A percentile compares a stretch with the other conserved stretches of the same genome.
Evolutionary conservation across 202 grass and related monocot species (phyloP).

Genomic region (Schoenoplectus triqueter): DNA sequence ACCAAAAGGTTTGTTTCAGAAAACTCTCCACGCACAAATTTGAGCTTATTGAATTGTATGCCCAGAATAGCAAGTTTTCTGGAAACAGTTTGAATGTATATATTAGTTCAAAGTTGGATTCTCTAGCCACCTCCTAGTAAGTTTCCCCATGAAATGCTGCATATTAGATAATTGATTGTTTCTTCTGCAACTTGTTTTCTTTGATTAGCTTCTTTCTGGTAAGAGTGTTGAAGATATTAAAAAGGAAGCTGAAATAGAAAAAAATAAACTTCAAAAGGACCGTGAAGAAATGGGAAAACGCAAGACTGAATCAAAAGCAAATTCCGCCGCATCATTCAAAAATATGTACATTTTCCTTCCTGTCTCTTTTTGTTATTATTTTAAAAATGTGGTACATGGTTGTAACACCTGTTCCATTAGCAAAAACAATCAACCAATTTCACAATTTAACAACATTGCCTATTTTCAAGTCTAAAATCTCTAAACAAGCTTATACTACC

Average conservation of each 20-base stretch:
- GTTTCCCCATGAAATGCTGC: not conserved
- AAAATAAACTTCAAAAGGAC: slow-evolving; percentile 66
- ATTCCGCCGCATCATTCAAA: slow-evolving; percentile 37
- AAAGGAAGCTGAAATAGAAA: slow-evolving; percentile 80
- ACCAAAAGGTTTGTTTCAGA: not conserved
- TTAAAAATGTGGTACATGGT: not conserved
- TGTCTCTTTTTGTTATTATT: slow-evolving; percentile 1
- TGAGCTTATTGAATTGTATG: not conserved
- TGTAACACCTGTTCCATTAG: not conserved
- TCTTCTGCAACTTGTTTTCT: slow-evolving; percentile 20
- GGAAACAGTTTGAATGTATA: not conserved
- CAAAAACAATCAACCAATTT: slow-evolving; percentile 16
- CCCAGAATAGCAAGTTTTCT: not conserved
- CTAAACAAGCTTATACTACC: not conserved
- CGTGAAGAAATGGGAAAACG: slow-evolving; percentile 65
- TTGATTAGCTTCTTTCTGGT: slow-evolving; percentile 76
- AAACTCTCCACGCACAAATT: not conserved
- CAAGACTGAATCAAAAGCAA: slow-evolving; percentile 46
- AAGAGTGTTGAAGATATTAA: slow-evolving; percentile 73
- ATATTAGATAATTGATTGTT: slow-evolving; percentile 7
- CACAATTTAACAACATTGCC: not conserved
- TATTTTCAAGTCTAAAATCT: not conserved
- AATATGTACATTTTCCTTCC: slow-evolving; percentile 50
- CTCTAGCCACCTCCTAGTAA: not conserved
- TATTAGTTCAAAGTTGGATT: not conserved